phyloP scores from a whole-genome alignment of 495 filamentous ascomycete species.

The Bacidia rubella region DNA sequence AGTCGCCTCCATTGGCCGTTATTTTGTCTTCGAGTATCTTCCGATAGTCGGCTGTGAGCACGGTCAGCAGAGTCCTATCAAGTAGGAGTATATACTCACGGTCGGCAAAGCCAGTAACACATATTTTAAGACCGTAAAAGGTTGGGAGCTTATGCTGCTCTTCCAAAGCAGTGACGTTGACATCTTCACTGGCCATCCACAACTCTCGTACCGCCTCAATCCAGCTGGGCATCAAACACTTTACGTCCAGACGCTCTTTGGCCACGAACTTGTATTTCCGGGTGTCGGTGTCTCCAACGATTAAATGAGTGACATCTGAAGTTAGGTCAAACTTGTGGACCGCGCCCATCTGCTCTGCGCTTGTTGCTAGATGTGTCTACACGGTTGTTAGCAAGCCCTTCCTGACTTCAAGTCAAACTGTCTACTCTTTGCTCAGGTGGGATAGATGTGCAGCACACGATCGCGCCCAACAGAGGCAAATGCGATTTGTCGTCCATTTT shows the following conservation, averaged over 20 bases:
- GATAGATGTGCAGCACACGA: constrained; percentile 87
- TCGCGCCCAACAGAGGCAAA: constrained; percentile 61
- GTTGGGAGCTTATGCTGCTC: constrained; percentile 43
- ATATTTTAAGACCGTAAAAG: constrained; percentile 56
- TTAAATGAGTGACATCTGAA: constrained; percentile 84
- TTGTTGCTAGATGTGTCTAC: constrained; percentile 55
- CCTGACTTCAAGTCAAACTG: constrained; percentile 14
- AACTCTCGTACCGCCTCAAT: constrained; percentile 65
- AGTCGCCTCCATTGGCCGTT: constrained; percentile 57
- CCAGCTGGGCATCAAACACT: constrained; percentile 66
- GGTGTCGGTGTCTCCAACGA: constrained; percentile 77
- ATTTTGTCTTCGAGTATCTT: constrained; percentile 52
- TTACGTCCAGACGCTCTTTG: constrained; percentile 71
- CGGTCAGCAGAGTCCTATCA: constrained; percentile 9
- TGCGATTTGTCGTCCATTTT: constrained; percentile 23
- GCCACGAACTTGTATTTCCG: constrained; percentile 94
- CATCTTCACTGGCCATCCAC: constrained; percentile 73
- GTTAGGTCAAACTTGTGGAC: constrained; percentile 81
- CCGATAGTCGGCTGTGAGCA: constrained; percentile 45
- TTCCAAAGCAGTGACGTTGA: constrained; percentile 58
- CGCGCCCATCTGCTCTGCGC: constrained; percentile 74
- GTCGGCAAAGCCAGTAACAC: constrained; percentile 83
- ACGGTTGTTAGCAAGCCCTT: constrained; percentile 5
- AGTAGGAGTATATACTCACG: constrained; percentile 34
- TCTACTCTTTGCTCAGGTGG: constrained; percentile 66